These are phyloP conservation scores for Entelexis paramagnoliae DNA, from an alignment of 1,139 yeast species.

Conservation along the genomic window DNA sequence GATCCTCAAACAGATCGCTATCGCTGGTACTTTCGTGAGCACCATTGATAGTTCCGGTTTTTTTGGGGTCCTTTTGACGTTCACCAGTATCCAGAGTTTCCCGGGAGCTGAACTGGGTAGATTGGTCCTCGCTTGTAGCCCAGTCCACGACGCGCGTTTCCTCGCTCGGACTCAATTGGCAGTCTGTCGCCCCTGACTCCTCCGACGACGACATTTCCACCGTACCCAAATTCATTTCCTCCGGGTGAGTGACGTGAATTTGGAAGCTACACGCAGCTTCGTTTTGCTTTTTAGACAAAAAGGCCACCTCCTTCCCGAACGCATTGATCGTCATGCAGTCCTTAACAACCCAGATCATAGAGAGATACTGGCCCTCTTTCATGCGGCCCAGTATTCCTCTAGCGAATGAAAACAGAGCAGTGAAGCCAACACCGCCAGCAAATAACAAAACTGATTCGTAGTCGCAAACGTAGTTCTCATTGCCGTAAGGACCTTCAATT, in stretches of 20 bases:
- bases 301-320: constrained; percentile 19
- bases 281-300: neutral
- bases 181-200: neutral
- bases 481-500: constrained; percentile 49
- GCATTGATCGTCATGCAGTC: constrained; percentile 15
- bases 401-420: constrained; percentile 25
- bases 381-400: constrained; percentile 7
- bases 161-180: neutral
- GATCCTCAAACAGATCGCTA: neutral
- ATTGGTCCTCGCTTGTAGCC: neutral
- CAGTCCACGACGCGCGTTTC: neutral
- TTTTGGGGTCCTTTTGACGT: neutral
- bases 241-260: constrained; percentile 18
- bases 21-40: neutral
- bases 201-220: neutral
- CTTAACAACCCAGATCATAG: constrained; percentile 24
- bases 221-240: constrained; percentile 9
- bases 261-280: constrained; percentile 11
- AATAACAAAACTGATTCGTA: constrained; percentile 42
- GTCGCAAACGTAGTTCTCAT: constrained; percentile 38
- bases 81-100: neutral
- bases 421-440: constrained; percentile 52
- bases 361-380: constrained; percentile 17
- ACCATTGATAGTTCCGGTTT: neutral
- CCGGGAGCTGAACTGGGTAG: neutral